Evolutionary conservation across 768 basidiomycete genomes (phyloP).

Genomic region (Russula ochroleuca): DNA sequence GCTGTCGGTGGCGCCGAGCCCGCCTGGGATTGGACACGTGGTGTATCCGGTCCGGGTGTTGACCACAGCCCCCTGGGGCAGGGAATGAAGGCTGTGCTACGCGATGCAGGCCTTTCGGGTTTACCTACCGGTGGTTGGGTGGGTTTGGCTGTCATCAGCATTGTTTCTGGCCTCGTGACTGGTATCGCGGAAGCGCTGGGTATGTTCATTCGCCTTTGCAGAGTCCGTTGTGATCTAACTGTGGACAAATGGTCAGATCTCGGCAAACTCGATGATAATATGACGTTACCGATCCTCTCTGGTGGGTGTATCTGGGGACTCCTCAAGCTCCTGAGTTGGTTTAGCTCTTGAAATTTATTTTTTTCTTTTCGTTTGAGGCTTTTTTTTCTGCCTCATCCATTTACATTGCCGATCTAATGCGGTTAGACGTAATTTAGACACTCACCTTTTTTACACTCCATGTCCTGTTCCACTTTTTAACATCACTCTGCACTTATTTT

Average conservation of each 20-base stretch:
- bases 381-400: neutral
- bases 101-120: slow-evolving; percentile 24
- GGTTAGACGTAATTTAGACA: slow-evolving; percentile 17
- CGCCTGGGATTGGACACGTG: slow-evolving; percentile 56
- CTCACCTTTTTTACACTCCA: neutral
- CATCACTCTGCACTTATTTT: neutral
- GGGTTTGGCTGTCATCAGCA: slow-evolving; percentile 53
- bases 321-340: slow-evolving; percentile 41
- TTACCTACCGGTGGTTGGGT: slow-evolving; percentile 39
- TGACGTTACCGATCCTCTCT: slow-evolving; percentile 84
- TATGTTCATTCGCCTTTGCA: slow-evolving; percentile 37
- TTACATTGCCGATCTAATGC: neutral
- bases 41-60: slow-evolving; percentile 38
- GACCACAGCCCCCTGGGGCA: slow-evolving; percentile 27
- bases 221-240: neutral
- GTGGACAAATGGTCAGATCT: slow-evolving; percentile 50
- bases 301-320: slow-evolving; percentile 65
- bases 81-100: slow-evolving; percentile 32
- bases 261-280: slow-evolving; percentile 81
- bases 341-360: slow-evolving; percentile 28
- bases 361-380: neutral
- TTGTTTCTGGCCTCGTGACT: slow-evolving; percentile 70
- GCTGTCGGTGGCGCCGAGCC: slow-evolving; percentile 38
- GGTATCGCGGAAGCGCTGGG: slow-evolving; percentile 88
- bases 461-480: neutral